Conservation (phyloP, 345 rosid species). For the Garcia nutans region DNA sequence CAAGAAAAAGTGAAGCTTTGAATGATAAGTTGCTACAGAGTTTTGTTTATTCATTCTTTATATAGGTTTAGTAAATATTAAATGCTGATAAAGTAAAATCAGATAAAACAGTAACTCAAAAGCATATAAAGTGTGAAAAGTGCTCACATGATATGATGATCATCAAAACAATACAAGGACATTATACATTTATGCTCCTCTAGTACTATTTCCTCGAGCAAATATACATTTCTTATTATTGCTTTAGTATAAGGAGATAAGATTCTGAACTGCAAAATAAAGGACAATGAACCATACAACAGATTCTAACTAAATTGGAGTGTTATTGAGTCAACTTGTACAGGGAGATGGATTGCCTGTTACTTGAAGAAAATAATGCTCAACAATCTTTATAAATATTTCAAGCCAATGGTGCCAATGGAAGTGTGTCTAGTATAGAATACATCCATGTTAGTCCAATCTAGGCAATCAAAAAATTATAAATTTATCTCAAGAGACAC, state of each 20-base stretch:
- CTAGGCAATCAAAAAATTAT: neutral
- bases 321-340: neutral
- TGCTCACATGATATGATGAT: neutral
- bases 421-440: neutral
- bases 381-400: neutral
- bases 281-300: neutral
- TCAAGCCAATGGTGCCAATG: neutral
- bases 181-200: neutral
- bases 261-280: neutral
- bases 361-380: neutral
- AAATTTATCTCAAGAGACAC: neutral
- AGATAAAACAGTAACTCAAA: neutral
- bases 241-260: neutral
- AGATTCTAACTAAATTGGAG: neutral
- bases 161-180: neutral
- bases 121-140: neutral
- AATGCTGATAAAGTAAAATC: conserved; percentile 6
- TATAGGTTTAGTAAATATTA: neutral
- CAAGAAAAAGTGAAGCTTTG: conserved; percentile 1
- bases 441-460: neutral
- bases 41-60: neutral
- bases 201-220: neutral
- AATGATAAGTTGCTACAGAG: neutral
- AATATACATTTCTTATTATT: neutral
- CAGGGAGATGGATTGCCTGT: neutral